phyloP scores from a whole-genome alignment of 177 flowering plant species.

The Telopea speciosissima region DNA sequence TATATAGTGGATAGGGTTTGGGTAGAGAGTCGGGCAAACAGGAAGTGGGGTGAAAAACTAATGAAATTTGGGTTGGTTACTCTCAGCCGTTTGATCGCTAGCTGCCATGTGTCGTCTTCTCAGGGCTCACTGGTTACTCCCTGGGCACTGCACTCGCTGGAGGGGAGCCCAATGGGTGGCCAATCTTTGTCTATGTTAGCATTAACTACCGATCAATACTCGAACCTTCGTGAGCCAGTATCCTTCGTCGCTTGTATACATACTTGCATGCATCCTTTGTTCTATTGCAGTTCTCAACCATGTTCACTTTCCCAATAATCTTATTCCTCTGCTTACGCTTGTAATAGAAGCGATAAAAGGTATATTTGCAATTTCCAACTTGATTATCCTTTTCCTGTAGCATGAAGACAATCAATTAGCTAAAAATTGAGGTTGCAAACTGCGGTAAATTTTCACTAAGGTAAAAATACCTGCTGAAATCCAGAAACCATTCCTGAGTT shows the following conservation, averaged over 20 bases:
- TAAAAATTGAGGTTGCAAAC: too few relatives aligned
- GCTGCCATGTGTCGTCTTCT: too few relatives aligned
- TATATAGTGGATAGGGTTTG: too few relatives aligned
- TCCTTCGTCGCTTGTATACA: constrained; percentile 17
- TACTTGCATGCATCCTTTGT: neutral
- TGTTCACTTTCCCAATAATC: constrained; percentile 9
- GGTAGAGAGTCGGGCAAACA: too few relatives aligned
- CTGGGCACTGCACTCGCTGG: too few relatives aligned
- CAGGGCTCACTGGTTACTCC: too few relatives aligned
- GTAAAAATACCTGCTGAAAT: constrained; percentile 9
- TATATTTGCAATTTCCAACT: neutral
- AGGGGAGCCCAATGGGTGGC: neutral
- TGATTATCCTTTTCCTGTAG: constrained; percentile 10
- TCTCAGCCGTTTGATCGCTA: too few relatives aligned
- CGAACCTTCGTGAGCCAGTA: constrained; percentile 7
- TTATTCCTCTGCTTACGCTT: constrained; percentile 3
- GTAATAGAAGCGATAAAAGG: constrained; percentile 10
- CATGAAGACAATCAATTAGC: neutral
- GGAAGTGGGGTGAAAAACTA: too few relatives aligned
- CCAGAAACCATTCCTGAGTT: neutral
- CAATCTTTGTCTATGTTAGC: neutral
- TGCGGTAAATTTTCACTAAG: neutral
- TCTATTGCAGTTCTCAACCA: constrained; percentile 3
- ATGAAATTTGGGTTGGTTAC: too few relatives aligned
- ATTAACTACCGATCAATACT: neutral